Base-by-base conservation (phyloP, 768 basidiomycete species). In the Trametes elegans region DNA sequence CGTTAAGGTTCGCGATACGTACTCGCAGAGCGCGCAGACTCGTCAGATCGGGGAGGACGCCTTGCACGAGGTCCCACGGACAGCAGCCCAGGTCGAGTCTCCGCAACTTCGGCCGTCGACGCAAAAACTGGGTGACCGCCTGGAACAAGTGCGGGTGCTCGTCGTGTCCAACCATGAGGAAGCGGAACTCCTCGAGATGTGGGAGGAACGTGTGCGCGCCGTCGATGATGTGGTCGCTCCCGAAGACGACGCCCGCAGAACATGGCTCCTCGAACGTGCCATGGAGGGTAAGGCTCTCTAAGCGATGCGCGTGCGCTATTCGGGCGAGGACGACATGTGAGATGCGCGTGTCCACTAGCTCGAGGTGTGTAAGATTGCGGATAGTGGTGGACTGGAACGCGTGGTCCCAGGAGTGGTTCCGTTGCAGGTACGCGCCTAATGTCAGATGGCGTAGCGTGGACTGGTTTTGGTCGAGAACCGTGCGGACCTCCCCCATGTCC, bases 311-410 rank as follows among this genome's bases (percentile, higher is more conserved):
- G 59, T 82, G 81, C 0, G 82, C 79, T 41, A 87, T 84, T 10
- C 84, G 78, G 13, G 80, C 76, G 35, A 87, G 74, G 29, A 87
- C 84, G 42, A 79, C 70, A 60, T 82, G 79, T 14, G 81, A 83
- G 44, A 87, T 82, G n/a, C 79, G 75, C 7, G 84, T 87, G 65
- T 85, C 84, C 32, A 87, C 83, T 39, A 87, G 78, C 62, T 88
- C 84, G 54, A 87, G 79, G 58, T 84, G 84, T 4, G 84, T 85
- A 53, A 88, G 77, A 60, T 83, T 81, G 46, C 80, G 76, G 63
- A 88, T 84, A 0, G 84, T 82, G 9, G 75, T 73, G 3, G 79
- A 81, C 65, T 81, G 76, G 72, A 87, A 87, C 1, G 79, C 81
- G 36, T 72, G 73, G 71, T 87, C 85, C 84, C 84, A 87, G 5